Conservation (phyloP, 176 grass and related monocot species). For the Phoenix dactylifera region DNA sequence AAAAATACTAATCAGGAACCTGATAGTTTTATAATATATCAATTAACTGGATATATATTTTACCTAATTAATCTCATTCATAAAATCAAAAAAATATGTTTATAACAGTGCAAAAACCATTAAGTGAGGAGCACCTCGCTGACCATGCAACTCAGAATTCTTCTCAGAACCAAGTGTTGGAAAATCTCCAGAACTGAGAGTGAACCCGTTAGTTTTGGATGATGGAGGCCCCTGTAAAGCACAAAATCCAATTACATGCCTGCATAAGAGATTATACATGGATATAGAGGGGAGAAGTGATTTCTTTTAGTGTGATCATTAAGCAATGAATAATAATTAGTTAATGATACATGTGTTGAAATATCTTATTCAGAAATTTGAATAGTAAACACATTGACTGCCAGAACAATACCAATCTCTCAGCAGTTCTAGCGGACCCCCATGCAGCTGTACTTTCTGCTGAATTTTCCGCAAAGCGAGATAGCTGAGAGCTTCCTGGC, state of each 20-base stretch:
- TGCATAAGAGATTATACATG: neutral
- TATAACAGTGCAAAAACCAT: neutral
- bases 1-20: too few species aligned
- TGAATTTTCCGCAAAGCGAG: conserved; percentile 81
- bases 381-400: neutral
- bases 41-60: too few species aligned
- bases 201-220: conserved; percentile 57
- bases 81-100: conserved; percentile 4
- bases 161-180: conserved; percentile 90
- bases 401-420: conserved; percentile 17
- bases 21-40: too few species aligned
- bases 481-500: conserved; percentile 90
- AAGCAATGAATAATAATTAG: too few species aligned
- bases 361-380: too few species aligned
- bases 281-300: neutral
- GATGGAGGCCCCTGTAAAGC: conserved; percentile 39
- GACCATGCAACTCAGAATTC: conserved; percentile 36
- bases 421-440: conserved; percentile 33
- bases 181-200: conserved; percentile 82
- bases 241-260: neutral
- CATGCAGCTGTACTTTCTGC: conserved; percentile 35
- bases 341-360: too few species aligned
- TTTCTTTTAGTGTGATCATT: too few species aligned
- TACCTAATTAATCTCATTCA: too few species aligned
- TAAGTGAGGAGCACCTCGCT: conserved; percentile 49